A percentile compares a stretch with the other conserved stretches of the same genome.
These are phyloP conservation scores for Ceratocystis colombiana DNA, from an alignment of 2,329 filamentous ascomycete genomes.

Conservation along the genomic window DNA sequence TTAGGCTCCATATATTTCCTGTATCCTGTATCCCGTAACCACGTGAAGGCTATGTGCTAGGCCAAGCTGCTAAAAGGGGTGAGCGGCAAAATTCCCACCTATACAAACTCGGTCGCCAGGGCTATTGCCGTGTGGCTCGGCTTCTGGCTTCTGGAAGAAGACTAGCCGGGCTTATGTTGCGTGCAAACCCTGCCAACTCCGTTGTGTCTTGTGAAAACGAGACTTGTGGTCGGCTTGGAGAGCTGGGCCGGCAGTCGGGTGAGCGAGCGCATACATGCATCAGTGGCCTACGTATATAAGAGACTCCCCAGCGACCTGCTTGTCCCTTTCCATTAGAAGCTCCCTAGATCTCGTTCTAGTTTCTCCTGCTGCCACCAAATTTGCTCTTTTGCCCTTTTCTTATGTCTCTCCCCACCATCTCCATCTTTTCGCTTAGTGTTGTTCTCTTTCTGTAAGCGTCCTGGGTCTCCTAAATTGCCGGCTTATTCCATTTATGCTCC, in stretches of 20 bases:
- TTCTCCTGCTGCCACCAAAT: background rate
- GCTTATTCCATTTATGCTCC: background rate
- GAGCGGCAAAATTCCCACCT: background rate
- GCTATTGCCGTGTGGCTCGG: slow-evolving; percentile 13
- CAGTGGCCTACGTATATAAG: background rate
- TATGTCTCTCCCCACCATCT: slow-evolving; percentile 8
- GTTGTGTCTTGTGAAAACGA: slow-evolving; percentile 12
- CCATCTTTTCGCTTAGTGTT: slow-evolving; percentile 19
- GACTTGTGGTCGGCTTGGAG: background rate
- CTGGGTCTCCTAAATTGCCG: background rate
- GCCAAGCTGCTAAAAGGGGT: background rate
- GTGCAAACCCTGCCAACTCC: background rate
- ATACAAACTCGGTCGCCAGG: slow-evolving; percentile 7
- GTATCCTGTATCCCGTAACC: slow-evolving; percentile 1
- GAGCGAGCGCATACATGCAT: background rate
- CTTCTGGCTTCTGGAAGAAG: slow-evolving; percentile 7
- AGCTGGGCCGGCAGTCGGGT: background rate
- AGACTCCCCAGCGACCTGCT: background rate
- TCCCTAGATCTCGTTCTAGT: background rate
- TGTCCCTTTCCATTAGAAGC: background rate
- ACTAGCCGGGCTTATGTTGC: slow-evolving; percentile 2
- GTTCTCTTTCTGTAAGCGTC: background rate
- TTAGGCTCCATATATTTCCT: background rate
- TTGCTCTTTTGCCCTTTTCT: background rate
- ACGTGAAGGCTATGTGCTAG: background rate